Conservation (phyloP, 2,329 filamentous ascomycete species). For the Cordyceps tenuipes region DNA sequence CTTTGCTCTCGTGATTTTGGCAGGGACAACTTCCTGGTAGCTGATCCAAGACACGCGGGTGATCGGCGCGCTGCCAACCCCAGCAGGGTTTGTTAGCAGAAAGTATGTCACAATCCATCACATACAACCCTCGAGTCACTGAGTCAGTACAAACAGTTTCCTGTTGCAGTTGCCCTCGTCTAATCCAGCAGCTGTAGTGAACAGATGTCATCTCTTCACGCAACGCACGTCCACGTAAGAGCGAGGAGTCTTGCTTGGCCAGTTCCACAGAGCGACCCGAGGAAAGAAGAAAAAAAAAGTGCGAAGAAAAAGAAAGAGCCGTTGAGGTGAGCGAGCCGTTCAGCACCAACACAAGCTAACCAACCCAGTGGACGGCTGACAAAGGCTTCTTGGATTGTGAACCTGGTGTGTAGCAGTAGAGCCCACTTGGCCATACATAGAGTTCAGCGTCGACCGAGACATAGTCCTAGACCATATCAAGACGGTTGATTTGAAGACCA, state of each 20-base stretch:
- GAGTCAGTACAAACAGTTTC: not conserved
- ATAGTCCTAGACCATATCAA: not conserved
- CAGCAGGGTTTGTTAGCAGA: not conserved
- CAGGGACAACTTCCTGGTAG: not conserved
- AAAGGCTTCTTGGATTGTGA: not conserved
- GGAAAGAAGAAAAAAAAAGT: not conserved
- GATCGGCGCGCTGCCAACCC: not conserved
- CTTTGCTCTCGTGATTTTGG: not conserved
- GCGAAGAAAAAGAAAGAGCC: not conserved
- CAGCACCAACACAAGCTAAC: not conserved
- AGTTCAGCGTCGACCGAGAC: not conserved
- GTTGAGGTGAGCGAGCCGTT: not conserved
- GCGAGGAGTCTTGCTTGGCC: not conserved
- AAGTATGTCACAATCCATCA: not conserved
- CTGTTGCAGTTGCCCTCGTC: not conserved
- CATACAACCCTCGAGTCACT: not conserved
- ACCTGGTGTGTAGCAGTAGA: not conserved
- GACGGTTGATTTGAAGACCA: not conserved
- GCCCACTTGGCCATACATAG: not conserved
- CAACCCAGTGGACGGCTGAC: not conserved
- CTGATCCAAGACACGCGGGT: constrained; percentile 7
- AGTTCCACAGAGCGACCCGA: not conserved
- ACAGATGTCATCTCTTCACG: not conserved
- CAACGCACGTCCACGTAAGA: not conserved
- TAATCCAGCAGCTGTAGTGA: not conserved